phyloP scores from a whole-genome alignment of 2,329 filamentous ascomycete species.

The Pseudogymnoascus pannorum region DNA sequence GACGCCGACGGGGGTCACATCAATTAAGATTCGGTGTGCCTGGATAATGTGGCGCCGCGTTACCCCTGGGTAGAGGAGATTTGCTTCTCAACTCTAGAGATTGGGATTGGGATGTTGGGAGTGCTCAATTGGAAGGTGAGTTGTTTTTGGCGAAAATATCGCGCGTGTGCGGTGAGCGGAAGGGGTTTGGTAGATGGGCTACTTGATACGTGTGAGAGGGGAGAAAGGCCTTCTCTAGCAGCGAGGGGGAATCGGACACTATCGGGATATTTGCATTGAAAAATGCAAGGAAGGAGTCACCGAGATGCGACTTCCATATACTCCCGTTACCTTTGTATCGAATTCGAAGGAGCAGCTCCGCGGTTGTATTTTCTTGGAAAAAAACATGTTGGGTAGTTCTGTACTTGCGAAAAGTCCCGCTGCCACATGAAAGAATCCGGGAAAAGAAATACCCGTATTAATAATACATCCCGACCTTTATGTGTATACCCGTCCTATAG shows the following conservation, averaged over 20 bases:
- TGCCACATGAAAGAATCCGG: too few relatives aligned
- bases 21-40: too few relatives aligned
- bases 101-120: too few relatives aligned
- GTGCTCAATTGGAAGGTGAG: neutral
- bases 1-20: too few relatives aligned
- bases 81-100: too few relatives aligned
- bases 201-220: neutral
- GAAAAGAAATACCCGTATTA: too few relatives aligned
- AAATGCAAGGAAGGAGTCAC: neutral
- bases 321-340: neutral
- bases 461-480: too few relatives aligned
- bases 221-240: neutral
- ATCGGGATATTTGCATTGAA: neutral
- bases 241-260: neutral
- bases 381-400: too few relatives aligned
- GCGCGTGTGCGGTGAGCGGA: neutral
- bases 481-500: too few relatives aligned
- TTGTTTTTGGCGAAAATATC: neutral
- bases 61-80: too few relatives aligned
- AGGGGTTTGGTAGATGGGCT: neutral
- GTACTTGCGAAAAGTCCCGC: too few relatives aligned
- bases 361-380: neutral
- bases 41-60: too few relatives aligned
- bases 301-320: neutral
- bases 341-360: neutral